These are phyloP conservation scores for Backusella macrospora DNA, from an alignment of 192 early-diverging fungal species.

Conservation along the genomic window DNA sequence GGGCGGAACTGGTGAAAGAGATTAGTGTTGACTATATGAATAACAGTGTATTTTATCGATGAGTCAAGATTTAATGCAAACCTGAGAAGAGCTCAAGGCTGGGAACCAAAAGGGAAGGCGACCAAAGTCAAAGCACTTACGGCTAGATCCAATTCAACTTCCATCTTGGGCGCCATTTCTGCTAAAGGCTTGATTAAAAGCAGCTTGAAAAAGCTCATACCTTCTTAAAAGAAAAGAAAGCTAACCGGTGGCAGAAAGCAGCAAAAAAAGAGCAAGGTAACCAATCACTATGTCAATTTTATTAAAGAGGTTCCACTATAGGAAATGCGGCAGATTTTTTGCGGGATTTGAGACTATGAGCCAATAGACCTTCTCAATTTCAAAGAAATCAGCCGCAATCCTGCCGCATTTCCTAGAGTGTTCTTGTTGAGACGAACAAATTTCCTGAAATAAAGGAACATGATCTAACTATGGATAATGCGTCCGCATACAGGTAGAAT, in stretches of 20 bases:
- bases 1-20: conserved; percentile 9
- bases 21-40: conserved; percentile 21
- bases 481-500: conserved; percentile 18
- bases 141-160: conserved; percentile 20
- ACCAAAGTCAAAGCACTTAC: conserved; percentile 24
- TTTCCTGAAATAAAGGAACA: conserved; percentile 26
- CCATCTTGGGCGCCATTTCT: no score
- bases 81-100: conserved; percentile 22
- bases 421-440: conserved; percentile 21
- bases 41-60: conserved; percentile 21
- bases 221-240: conserved; percentile 24
- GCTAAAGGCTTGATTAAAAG: no score
- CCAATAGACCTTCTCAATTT: no score
- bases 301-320: no score
- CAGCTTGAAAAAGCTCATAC: conserved; percentile 9
- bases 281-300: conserved; percentile 8
- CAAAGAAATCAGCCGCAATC: no score
- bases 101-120: conserved; percentile 3
- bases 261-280: conserved; percentile 6
- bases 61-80: conserved; percentile 17
- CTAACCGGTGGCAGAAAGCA: not conserved
- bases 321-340: no score
- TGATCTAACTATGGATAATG: conserved; percentile 32
- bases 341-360: no score
- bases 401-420: no score